Base-by-base conservation (phyloP, 2,329 filamentous ascomycete genomes). In the Tolypocladium tropicale region DNA sequence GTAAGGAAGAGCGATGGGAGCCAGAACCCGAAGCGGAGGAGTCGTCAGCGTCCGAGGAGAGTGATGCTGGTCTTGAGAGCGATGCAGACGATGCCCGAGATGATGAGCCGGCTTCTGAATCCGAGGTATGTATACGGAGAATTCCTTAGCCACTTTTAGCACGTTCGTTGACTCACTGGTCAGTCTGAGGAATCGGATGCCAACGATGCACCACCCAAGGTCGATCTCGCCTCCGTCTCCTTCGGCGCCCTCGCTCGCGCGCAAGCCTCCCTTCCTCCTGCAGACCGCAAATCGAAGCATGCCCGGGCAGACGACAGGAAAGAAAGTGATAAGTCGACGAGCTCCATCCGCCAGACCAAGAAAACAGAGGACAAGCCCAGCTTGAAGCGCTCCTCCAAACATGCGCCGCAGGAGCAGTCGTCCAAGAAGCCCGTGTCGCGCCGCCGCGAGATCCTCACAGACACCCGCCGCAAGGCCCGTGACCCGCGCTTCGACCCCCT, bases 211-310 rank as follows among this genome's bases (percentile, higher is more conserved):
- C 39, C 60, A 1, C 65, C 73, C 6, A 70, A 69, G 21, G 68
- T 78, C 56, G 76, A 79, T 57, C 72, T 78, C 49, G 75, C 81
- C 10, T 76, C 78, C 58, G 83, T 96, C 61, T 94, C 91, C 28
- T 96, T 97, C 66, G 92, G 91, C 60, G 89, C 89, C n/a, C 78
- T 96, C 43, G 90, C 89, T 61, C 89, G 90, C 76, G 92, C 91
- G 1, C 90, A 95, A 74, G 85, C 85, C 41, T 81, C 84, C 0
- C 72, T 95, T 34, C 75, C 67, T 36, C 62, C 66, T 52, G 50
- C 66, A 28, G 57, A 62, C 12, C 65, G 63, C 28, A 67, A 65
- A 56, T 61, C 63, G 53, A 66, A 64, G 49, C 70, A 57, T 54
- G 66, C 58, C 64, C 55, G 10, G 49, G 58, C 39, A 58, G 57